A percentile compares a stretch with the other conserved stretches of the same genome.
Conservation (phyloP, 2,329 filamentous ascomycete species). For the Lachnellula hyalina region DNA sequence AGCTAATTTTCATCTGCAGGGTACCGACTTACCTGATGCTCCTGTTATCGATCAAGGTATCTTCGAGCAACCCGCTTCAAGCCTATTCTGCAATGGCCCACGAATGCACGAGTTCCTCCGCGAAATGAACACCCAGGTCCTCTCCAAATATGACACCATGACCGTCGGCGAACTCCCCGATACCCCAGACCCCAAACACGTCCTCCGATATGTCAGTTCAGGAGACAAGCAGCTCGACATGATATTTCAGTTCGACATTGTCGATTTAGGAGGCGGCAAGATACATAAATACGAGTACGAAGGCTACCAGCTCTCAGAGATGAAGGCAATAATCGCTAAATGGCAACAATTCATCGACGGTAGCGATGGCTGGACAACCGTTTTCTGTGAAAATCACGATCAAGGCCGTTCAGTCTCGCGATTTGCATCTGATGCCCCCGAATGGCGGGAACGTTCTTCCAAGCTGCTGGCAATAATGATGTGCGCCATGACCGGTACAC, state of each 20-base stretch:
- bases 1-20: slow-evolving; percentile 12
- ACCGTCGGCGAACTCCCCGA: slow-evolving; percentile 65
- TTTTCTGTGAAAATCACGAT: slow-evolving; percentile 62
- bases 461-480: slow-evolving; percentile 50
- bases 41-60: slow-evolving; percentile 44
- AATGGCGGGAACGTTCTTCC: slow-evolving; percentile 28
- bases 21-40: slow-evolving; percentile 52
- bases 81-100: slow-evolving; percentile 63
- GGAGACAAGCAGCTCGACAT: slow-evolving; percentile 58
- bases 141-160: slow-evolving; percentile 58
- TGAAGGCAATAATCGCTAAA: slow-evolving; percentile 44
- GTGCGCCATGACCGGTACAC: slow-evolving; percentile 46
- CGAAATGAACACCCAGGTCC: slow-evolving; percentile 57
- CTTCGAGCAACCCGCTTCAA: slow-evolving; percentile 44
- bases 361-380: slow-evolving; percentile 53
- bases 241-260: slow-evolving; percentile 64
- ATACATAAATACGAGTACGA: slow-evolving; percentile 47
- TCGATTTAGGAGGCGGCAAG: slow-evolving; percentile 53
- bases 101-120: slow-evolving; percentile 61
- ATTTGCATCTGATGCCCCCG: slow-evolving; percentile 33
- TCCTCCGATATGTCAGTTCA: slow-evolving; percentile 55
- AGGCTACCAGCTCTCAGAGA: slow-evolving; percentile 41
- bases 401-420: slow-evolving; percentile 51
- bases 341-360: slow-evolving; percentile 48
- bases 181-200: slow-evolving; percentile 52